Evolutionary conservation across 192 early-diverging fungal genomes (phyloP), one percentile per base, ranked within the genome.

Genomic region (Coemansia biformis): DNA sequence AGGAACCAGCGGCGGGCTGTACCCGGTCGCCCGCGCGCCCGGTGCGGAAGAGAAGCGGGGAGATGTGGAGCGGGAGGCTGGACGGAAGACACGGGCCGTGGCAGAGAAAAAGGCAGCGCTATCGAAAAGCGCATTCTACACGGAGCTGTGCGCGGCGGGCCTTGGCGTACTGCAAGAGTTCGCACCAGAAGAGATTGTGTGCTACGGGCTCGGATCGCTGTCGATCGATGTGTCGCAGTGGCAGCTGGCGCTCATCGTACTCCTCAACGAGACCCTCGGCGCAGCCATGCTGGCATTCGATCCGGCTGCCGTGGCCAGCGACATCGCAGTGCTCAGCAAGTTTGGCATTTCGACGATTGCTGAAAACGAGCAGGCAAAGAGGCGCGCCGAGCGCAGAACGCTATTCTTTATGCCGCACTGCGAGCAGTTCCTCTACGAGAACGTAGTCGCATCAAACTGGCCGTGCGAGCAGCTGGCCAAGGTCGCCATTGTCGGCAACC

Each of bases 331-430:
- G 1, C 50, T 62, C n/a, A 13, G 30, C 10, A 32, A 31, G 8
- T 43, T 67, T 13, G 44, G 39, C 24, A 19, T 75, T 11, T 40
- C 36, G 2, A 26, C 47, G 23, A 67, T 75, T 11, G n/a, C 46
- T 0, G 46, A 40, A 18, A 63, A 75, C 43, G 71, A 75, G 36
- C 17, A 60, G 17, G 71, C 42, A 13, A 51, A 39, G 16, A 39
- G 71, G 12, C 51, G 14, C 10, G 71, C 43, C 5, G 15, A 7
- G 0, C 46, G 22, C 9, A 42, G 38, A 8, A 75, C 71, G 14
- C 31, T 75, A 30, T 75, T 75, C 42, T 75, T 44, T 22, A 75
- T 75, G 71, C 71, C 71, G 15, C 71, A 75, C 32, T 75, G 71
- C 52, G 71, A 68, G 46, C 54, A 62, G 24, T 62, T 67, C 18